Evolutionary conservation across 352 stramenopile species (phyloP).

Genomic region (Globisporangium paroecandrum): DNA sequence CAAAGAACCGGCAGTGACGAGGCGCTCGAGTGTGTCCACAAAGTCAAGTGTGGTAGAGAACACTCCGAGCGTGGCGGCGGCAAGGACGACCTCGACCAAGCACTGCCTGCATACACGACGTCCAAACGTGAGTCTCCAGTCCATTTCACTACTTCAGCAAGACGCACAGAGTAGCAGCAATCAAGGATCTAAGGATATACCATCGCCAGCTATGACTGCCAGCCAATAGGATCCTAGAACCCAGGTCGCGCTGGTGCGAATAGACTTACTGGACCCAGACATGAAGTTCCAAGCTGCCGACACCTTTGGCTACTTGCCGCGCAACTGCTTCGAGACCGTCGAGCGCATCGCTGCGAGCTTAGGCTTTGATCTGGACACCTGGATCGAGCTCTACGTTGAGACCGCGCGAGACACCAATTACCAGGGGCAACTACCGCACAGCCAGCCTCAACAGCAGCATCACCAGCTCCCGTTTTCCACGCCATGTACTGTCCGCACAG

Average conservation of each 20-base stretch:
- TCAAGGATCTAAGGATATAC: neutral
- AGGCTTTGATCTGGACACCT: slow-evolving; percentile 75
- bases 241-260: slow-evolving; percentile 38
- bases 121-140: slow-evolving; percentile 16
- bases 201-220: neutral
- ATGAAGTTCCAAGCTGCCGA: slow-evolving; percentile 81
- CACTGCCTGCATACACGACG: slow-evolving; percentile 1
- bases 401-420: neutral
- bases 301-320: slow-evolving; percentile 80
- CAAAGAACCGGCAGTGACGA: neutral
- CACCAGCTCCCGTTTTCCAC: slow-evolving; percentile 82
- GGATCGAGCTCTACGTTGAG: slow-evolving; percentile 63
- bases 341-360: slow-evolving; percentile 64
- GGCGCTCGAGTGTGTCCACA: slow-evolving; percentile 2
- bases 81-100: neutral
- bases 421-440: too few relatives aligned
- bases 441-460: neutral
- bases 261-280: slow-evolving; percentile 47
- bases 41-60: neutral
- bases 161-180: neutral
- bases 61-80: neutral
- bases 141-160: slow-evolving; percentile 9
- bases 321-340: slow-evolving; percentile 63
- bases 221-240: neutral
- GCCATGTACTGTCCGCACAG: slow-evolving; percentile 85